Conservation (phyloP, 2,329 filamentous ascomycete species). For the Neonectria hederae region DNA sequence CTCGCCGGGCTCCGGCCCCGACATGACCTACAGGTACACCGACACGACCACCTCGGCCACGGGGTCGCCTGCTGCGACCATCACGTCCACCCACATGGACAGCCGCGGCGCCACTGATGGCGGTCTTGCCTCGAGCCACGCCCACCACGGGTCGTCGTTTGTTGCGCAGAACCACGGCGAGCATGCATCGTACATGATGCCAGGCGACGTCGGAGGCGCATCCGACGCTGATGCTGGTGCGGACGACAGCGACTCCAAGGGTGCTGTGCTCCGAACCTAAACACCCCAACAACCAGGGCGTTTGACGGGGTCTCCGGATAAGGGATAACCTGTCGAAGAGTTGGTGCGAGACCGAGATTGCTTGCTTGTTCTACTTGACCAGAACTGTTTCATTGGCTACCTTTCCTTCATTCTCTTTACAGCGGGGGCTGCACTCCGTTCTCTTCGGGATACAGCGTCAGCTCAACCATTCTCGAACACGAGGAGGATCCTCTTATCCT, state of each 20-base stretch:
- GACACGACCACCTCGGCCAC: constrained; percentile 40
- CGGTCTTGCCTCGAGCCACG: constrained; percentile 26
- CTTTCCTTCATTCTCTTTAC: neutral
- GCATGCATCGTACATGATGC: constrained; percentile 33
- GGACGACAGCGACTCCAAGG: constrained; percentile 32
- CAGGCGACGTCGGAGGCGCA: constrained; percentile 27
- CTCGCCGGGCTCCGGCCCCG: constrained; percentile 10
- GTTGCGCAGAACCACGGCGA: constrained; percentile 11
- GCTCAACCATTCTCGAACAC: neutral
- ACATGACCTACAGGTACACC: constrained; percentile 46
- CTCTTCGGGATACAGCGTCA: neutral
- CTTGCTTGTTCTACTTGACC: neutral
- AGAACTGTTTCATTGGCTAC: neutral
- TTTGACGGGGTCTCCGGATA: neutral
- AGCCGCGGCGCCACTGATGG: constrained; percentile 2
- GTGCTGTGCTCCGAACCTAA: constrained; percentile 30
- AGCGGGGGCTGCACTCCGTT: neutral
- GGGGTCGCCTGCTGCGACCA: constrained; percentile 18
- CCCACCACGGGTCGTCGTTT: constrained; percentile 2
- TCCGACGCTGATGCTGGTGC: constrained; percentile 1
- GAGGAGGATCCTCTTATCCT: neutral
- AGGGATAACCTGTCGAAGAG: neutral
- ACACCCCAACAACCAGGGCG: neutral
- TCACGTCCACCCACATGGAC: neutral
- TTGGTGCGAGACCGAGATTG: neutral